Evolutionary conservation across 73 alveolate genomes (phyloP), one percentile per base, ranked within the genome.

Genomic region (Paramecium tetraurelia): DNA sequence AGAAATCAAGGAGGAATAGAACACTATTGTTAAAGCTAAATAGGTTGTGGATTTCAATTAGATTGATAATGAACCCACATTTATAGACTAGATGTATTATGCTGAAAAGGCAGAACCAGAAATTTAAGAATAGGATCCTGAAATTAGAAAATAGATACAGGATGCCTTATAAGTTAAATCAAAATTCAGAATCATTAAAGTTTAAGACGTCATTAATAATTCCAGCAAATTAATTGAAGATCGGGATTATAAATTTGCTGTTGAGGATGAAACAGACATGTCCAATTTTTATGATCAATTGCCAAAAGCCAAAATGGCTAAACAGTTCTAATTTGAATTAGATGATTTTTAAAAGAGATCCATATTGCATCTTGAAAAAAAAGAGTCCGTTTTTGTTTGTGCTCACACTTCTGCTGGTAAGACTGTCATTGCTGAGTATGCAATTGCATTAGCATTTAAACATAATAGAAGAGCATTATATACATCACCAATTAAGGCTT

Each of bases 381-480:
- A 95, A 20, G 92, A 96, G 85, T 90, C 96, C 89, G 99, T 99
- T 20, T 96, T 99, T 80, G 99, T 98, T 1, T 97, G 99, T 27
- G 99, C 99, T 1, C 99, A 97, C 90, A 99, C 99, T 10, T 99
- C 99, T 18, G 99, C 99, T 46, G 99, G 99, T 22, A 98, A 99
- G 86, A 99, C 99, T 21, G 99, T 98, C 9, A 99, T 99, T 7
- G 99, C 99, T 5, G 99, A 99, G 95, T 99, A 99, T 95, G 99
- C 99, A 0, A 97, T 99, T 44, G 99, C 99, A 12, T 94, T 97
- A 58, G 99, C 99, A 7, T 85, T 93, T 80, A 96, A 95, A 89
- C 95, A 96, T 44, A 93, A 94, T 53, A 97, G 97, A 87, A 97
- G 98, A 86, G 98, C 98, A 20, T 95, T 99, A 63, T 99, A 98